Evolutionary conservation across 768 basidiomycete species (phyloP).

Genomic region (Hypholoma sublateritium): DNA sequence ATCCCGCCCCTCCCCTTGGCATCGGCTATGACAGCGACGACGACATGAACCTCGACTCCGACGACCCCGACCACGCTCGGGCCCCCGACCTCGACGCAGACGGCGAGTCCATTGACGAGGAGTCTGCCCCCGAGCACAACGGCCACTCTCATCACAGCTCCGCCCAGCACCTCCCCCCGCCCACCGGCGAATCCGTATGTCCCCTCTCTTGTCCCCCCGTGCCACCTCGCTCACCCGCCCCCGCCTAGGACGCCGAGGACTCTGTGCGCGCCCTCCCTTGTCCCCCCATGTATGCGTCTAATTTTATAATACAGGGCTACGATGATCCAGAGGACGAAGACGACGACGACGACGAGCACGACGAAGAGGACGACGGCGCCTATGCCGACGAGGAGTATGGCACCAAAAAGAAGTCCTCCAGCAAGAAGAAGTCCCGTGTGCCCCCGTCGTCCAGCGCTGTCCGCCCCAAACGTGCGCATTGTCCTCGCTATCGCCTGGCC

Average conservation of each 20-base stretch:
- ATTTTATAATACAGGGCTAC: constrained; percentile 40
- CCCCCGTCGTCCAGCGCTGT: constrained; percentile 42
- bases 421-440: constrained; percentile 60
- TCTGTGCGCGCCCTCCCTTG: constrained; percentile 47
- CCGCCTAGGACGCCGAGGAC: constrained; percentile 49
- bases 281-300: constrained; percentile 17
- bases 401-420: constrained; percentile 57
- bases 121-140: constrained; percentile 36
- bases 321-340: constrained; percentile 64
- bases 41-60: constrained; percentile 75
- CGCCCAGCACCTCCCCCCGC: constrained; percentile 22
- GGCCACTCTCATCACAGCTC: constrained; percentile 32
- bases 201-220: constrained; percentile 7
- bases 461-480: constrained; percentile 58
- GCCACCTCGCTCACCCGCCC: constrained; percentile 12
- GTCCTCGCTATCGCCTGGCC: constrained; percentile 7
- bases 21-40: constrained; percentile 61
- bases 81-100: constrained; percentile 64
- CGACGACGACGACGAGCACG: constrained; percentile 57
- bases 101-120: constrained; percentile 61
- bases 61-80: constrained; percentile 46
- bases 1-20: constrained; percentile 43
- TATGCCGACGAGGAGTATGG: constrained; percentile 78
- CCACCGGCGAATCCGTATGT: constrained; percentile 42
- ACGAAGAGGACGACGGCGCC: constrained; percentile 70